Base-by-base conservation (phyloP, 139 green algal genomes). In the Picochlorum costavermella region DNA sequence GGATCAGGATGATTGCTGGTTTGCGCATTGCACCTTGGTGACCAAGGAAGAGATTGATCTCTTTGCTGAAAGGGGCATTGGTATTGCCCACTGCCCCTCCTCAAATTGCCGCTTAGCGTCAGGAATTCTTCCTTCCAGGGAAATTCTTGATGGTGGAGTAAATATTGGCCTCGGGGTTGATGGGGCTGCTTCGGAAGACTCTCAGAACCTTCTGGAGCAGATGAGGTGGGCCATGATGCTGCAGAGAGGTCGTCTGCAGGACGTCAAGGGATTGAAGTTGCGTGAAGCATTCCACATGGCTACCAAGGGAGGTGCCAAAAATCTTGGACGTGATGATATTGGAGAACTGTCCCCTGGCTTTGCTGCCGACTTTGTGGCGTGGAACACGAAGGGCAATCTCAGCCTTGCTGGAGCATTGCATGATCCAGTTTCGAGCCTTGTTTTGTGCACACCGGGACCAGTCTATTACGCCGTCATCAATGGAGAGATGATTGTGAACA, bases 31-130 rank as follows among this genome's bases (percentile, higher is more conserved):
- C 68, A 77, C 73, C 56, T 71, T 74, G 61, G 60, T 88, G 26
- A 69, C 80, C 40, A 61, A 76, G 2, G 63, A 40, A 25, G 83
- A 90, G 61, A 61, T 63, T 9, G n/a, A 48, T 12, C 72, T 77
- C 63, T 90, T 87, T 59, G 61, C 68, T 5, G 72, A 74, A n/a
- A 45, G 46, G 0, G 70, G 75, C 10, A 77, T 87, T 16, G 83
- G 83, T 29, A 63, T 90, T 5, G 73, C 83, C 11, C 83, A 90
- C 67, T 90, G 83, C 68, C 83, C 83, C 55, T 87, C 83, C 6
- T 82, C 69, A 65, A 90, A 90, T 70, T 60, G 75, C 26, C 72
- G 83, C 25, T 74, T 90, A 3, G 79, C 74, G 10, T 85, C 82
- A 61, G 81, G 81, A 49, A 84, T 88, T n/a, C 64, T 67, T 2